phyloP scores from a whole-genome alignment of 495 filamentous ascomycete species.

The Penicillium verhagenii region DNA sequence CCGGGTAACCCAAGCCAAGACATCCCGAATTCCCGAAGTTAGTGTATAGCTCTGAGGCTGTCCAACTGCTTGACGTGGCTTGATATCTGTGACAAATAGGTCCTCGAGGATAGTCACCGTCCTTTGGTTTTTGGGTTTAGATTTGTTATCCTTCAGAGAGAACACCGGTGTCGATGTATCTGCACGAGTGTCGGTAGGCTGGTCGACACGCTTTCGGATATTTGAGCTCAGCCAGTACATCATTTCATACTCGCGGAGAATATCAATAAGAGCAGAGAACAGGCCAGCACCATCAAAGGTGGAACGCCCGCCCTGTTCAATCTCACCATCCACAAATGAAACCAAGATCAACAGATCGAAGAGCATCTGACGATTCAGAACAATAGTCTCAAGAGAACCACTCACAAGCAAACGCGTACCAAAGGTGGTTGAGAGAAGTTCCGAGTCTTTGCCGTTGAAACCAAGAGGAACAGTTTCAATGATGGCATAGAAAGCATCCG shows the following conservation, averaged over 20 bases:
- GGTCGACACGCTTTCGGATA: constrained; percentile 31
- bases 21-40: constrained; percentile 48
- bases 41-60: constrained; percentile 47
- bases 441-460: constrained; percentile 45
- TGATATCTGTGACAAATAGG: constrained; percentile 48
- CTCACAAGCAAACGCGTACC: constrained; percentile 71
- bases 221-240: constrained; percentile 76
- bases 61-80: constrained; percentile 41
- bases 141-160: constrained; percentile 28
- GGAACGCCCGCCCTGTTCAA: constrained; percentile 63
- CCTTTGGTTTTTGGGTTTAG: constrained; percentile 25
- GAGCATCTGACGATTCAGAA: constrained; percentile 63
- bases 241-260: constrained; percentile 72
- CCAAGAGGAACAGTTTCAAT: constrained; percentile 41
- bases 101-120: constrained; percentile 48
- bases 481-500: constrained; percentile 49
- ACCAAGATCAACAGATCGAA: constrained; percentile 81
- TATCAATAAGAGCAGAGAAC: constrained; percentile 63
- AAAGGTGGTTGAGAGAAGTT: constrained; percentile 58
- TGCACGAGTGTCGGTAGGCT: constrained; percentile 3
- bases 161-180: constrained; percentile 26
- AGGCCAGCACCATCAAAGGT: constrained; percentile 66
- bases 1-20: constrained; percentile 49
- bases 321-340: constrained; percentile 76
- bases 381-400: constrained; percentile 74